Evolutionary conservation across 2,329 filamentous ascomycete species (phyloP).

Genomic region (Colletotrichum sp.): DNA sequence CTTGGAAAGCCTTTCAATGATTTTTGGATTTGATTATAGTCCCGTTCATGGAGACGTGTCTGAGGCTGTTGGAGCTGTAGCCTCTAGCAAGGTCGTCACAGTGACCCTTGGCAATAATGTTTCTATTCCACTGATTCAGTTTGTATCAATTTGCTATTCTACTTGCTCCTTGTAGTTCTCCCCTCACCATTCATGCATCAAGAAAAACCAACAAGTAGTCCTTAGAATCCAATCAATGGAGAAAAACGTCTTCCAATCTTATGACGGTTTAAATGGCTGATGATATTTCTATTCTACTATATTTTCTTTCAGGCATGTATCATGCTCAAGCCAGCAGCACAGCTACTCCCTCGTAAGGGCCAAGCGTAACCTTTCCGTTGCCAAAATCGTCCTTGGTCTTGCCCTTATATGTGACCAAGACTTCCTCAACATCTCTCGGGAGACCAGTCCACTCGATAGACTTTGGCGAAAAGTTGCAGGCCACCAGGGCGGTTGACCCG

Average conservation of each 20-base stretch:
- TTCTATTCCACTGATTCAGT: not conserved
- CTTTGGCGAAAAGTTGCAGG: constrained; percentile 42
- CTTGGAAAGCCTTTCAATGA: not conserved
- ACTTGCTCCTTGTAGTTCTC: not conserved
- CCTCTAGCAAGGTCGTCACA: not conserved
- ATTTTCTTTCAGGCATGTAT: not conserved
- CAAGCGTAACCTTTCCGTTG: constrained; percentile 31
- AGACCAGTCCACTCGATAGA: constrained; percentile 33
- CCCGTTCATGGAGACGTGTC: not conserved
- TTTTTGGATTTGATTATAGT: not conserved
- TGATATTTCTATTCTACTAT: not conserved
- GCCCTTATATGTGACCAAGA: constrained; percentile 37
- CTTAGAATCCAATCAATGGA: not conserved
- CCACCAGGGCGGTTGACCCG: constrained; percentile 37
- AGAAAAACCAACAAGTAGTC: not conserved
- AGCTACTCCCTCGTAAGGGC: constrained; percentile 40
- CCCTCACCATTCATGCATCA: not conserved
- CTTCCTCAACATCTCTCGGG: constrained; percentile 30
- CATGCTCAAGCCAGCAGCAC: constrained; percentile 29
- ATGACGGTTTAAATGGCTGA: not conserved
- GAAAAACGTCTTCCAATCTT: not conserved
- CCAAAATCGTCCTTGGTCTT: constrained; percentile 32
- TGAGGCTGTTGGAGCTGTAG: not conserved
- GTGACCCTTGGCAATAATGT: not conserved
- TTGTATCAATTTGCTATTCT: not conserved